Base-by-base conservation (phyloP, 371 early-diverging fungal species). In the Funneliformis caledonium region DNA sequence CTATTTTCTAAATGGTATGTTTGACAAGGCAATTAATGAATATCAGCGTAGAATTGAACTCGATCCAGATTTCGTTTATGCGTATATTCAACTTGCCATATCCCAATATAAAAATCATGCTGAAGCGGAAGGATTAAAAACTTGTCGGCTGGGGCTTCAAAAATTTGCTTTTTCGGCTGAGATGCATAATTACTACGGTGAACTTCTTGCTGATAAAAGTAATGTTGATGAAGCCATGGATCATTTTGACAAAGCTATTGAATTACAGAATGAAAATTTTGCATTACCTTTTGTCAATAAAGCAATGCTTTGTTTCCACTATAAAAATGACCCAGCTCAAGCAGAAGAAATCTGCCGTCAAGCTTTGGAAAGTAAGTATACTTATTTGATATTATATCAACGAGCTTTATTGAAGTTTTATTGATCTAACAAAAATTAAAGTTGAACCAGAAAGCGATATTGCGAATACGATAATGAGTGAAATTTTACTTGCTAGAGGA, bases 241-340 rank as follows among this genome's bases (percentile, higher is more conserved):
- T 16, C 89, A 89, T 85, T 96, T 95, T 83, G 91, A 92, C 80
- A 94, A 94, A 84, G 93, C 95, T 8, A 91, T 94, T 81, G 86
- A 87, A 52, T 84, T 95, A 82, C 89, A 91, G 67, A 88, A 91
- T 26, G 87, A 88, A 64, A 94, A 94, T 83, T 70, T 70, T 45
- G 96, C 97, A 14, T 87, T 97, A 65, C 96, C 97, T 11, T 97
- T 96, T 81, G 97, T 98, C 87, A 98, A 98, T 91, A 97, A 97
- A 88, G 95, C 95, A n/a, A 93, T 97, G 84, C 85, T 96, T 50
- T 89, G 92, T 85, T 92, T 96, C 82, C 97, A 97, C 91, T 90
- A 83, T 88, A 91, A 47, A n/a, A 43, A 43, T 70, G 94, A 98
- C 82, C 83, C 91, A 12, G 88, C 88, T 64, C 88, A 88, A 74